phyloP scores from a whole-genome alignment of 2,329 filamentous ascomycete genomes.

The Fusarium nanum region DNA sequence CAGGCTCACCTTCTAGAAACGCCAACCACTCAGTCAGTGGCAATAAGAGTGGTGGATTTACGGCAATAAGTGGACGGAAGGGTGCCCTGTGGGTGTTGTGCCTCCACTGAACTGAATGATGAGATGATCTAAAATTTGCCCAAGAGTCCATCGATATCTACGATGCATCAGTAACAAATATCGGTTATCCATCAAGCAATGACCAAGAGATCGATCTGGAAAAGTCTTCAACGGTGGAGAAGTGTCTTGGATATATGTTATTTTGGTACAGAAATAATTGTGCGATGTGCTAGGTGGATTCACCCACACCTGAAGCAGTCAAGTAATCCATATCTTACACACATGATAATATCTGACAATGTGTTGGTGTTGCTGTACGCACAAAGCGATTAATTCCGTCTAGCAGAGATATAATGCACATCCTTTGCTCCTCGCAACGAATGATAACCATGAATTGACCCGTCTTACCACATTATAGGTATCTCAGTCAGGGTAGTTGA shows the following conservation, averaged over 20 bases:
- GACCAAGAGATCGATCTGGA: constrained; percentile 18
- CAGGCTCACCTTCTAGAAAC: constrained; percentile 25
- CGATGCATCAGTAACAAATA: constrained; percentile 18
- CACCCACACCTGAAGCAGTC: not conserved
- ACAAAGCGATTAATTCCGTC: constrained; percentile 14
- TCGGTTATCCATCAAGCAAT: not conserved
- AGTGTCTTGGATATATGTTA: not conserved
- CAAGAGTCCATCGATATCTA: not conserved
- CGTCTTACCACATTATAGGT: constrained; percentile 23
- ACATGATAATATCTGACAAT: constrained; percentile 13
- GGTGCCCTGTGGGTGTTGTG: constrained; percentile 15
- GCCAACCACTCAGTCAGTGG: constrained; percentile 27
- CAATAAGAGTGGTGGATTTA: constrained; percentile 24
- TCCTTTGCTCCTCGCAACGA: not conserved
- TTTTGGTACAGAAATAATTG: not conserved
- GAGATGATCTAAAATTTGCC: not conserved
- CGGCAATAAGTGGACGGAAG: constrained; percentile 19
- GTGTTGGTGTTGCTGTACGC: constrained; percentile 5
- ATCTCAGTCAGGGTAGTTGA: not conserved
- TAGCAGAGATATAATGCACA: not conserved
- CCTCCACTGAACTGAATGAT: constrained; percentile 16
- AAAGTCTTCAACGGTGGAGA: not conserved
- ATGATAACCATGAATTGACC: constrained; percentile 22
- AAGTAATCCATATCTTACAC: constrained; percentile 26
- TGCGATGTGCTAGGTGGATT: not conserved